Conservation (phyloP, 2,329 filamentous ascomycete genomes). For the Fusarium irregulare region DNA sequence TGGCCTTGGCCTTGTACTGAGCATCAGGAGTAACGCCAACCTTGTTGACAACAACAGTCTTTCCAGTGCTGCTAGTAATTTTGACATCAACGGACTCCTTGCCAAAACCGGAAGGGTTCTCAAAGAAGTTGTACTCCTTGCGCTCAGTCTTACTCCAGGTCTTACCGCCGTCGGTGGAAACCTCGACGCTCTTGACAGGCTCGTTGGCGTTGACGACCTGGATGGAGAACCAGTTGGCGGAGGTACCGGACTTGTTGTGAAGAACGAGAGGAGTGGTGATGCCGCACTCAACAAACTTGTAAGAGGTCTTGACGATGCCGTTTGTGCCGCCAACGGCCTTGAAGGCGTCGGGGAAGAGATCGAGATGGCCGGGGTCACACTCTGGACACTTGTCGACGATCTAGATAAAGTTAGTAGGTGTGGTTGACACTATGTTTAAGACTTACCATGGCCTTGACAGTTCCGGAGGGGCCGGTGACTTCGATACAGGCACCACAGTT, state of each 20-base stretch:
- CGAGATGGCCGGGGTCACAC: conserved; percentile 55
- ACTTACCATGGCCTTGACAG: conserved; percentile 72
- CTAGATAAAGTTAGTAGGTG: conserved; percentile 39
- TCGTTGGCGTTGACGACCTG: conserved; percentile 73
- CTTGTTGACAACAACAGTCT: conserved; percentile 61
- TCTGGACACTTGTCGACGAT: conserved; percentile 60
- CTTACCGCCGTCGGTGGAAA: conserved; percentile 68
- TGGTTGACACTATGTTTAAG: rapidly evolving
- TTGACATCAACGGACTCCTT: conserved; percentile 64
- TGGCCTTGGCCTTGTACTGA: conserved; percentile 47
- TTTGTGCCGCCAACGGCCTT: conserved; percentile 51
- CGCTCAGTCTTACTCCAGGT: conserved; percentile 69
- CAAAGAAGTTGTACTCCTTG: conserved; percentile 70
- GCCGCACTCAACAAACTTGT: conserved; percentile 54
- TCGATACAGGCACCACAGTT: conserved; percentile 72
- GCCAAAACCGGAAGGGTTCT: conserved; percentile 68
- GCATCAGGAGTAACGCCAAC: conserved; percentile 56
- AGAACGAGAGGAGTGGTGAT: conserved; percentile 57
- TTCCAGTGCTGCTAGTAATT: conserved; percentile 65
- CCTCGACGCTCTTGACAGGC: conserved; percentile 66
- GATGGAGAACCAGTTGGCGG: conserved; percentile 56
- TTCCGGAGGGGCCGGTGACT: conserved; percentile 67
- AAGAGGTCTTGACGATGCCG: conserved; percentile 52
- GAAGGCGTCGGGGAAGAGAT: conserved; percentile 59
- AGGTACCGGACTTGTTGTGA: conserved; percentile 59